Conservation (phyloP, 78 protist species). For the Goniomonas avonlea region DNA sequence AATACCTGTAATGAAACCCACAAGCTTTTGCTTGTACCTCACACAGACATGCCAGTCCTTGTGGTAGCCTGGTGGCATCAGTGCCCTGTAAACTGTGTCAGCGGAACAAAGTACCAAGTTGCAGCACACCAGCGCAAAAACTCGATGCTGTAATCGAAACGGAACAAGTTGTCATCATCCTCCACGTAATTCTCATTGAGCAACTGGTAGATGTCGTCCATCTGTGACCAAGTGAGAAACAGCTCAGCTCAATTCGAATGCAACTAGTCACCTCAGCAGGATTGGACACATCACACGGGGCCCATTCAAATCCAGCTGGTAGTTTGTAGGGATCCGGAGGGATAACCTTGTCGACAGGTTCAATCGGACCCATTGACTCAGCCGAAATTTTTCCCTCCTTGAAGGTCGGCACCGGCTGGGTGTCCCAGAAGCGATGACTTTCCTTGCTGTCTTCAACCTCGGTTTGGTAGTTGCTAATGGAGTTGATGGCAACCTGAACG, state of each 20-base stretch:
- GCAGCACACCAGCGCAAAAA: conserved; percentile 79
- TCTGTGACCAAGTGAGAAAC: conserved; percentile 15
- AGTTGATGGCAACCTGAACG: neutral
- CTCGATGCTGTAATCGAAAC: conserved; percentile 87
- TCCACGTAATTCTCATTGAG: conserved; percentile 89
- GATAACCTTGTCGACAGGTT: conserved; percentile 29
- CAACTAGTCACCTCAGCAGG: conserved; percentile 27
- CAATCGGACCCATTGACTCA: neutral
- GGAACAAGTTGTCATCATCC: conserved; percentile 94
- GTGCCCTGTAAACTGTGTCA: neutral
- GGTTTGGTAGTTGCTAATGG: no score
- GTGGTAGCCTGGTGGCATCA: neutral
- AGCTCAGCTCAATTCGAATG: neutral
- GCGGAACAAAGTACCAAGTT: neutral
- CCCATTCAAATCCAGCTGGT: conserved; percentile 84
- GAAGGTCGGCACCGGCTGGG: conserved; percentile 4
- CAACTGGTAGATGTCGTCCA: conserved; percentile 71
- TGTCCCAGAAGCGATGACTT: neutral
- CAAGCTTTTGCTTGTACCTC: conserved; percentile 57
- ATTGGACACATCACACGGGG: conserved; percentile 46
- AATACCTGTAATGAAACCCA: conserved; percentile 88
- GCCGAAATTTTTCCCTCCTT: neutral
- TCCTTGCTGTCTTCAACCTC: no score
- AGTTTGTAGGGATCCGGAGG: conserved; percentile 70
- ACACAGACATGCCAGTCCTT: conserved; percentile 85